These are phyloP conservation scores for Fusarium sp. DNA, from an alignment of 2,329 filamentous ascomycete genomes.

Conservation along the genomic window DNA sequence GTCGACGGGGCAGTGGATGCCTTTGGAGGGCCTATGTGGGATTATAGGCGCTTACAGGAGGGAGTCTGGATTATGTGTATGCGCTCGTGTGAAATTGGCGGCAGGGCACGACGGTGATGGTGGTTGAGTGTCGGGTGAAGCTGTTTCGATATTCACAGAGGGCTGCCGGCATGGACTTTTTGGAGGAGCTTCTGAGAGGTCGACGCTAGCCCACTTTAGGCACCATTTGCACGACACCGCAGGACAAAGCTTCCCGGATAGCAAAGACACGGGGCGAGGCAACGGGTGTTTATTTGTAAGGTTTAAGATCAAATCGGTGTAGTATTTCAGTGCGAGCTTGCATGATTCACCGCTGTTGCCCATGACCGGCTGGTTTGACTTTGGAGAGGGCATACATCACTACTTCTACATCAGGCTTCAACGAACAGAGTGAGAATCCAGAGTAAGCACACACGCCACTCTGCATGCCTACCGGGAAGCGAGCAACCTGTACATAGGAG, in stretches of 20 bases:
- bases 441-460: neutral
- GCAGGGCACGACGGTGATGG: neutral
- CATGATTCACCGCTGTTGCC: neutral
- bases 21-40: neutral
- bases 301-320: fast-evolving
- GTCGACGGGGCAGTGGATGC: constrained; percentile 6
- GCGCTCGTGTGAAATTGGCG: neutral
- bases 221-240: constrained; percentile 3
- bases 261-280: neutral
- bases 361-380: neutral
- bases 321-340: neutral
- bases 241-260: neutral
- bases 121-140: constrained; percentile 10
- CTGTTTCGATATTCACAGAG: constrained; percentile 21
- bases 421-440: neutral
- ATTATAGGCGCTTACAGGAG: neutral
- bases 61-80: fast-evolving
- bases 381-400: neutral
- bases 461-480: neutral
- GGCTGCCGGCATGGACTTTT: constrained; percentile 40
- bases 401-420: neutral
- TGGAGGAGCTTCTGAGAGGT: constrained; percentile 34
- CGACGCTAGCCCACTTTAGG: constrained; percentile 39
- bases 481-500: neutral
- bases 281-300: neutral